Base-by-base conservation (phyloP, 1,284 basidiomycete species). In the Sparassis latifolia region DNA sequence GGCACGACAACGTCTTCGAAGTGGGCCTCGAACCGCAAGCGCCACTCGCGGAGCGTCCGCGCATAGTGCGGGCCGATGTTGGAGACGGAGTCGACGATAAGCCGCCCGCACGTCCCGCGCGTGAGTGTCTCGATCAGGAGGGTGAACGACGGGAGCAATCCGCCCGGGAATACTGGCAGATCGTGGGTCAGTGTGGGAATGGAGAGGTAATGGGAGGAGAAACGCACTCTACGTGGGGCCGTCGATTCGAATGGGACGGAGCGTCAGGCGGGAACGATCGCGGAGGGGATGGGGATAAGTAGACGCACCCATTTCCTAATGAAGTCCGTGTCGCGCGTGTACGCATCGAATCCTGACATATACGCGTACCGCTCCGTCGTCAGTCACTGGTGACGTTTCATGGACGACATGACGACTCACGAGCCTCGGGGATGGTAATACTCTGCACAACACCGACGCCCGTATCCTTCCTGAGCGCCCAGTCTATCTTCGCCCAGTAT, bases 1-100 rank as follows among this genome's bases (percentile, higher is more conserved):
- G 83, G 82, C 1, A 76, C 73, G 49, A 91, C 80, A 40, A 78
- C 72, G 3, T 66, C 67, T 40, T 86, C 79, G 62, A 89, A 92
- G n/a, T 65, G 64, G n/a, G 69, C 66, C 46, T 79, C 68, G 68
- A 91, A 92, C 3, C 85, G 73, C 29, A 69, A 61, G 20, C 82
- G 72, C 89, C 89, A 92, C 69, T 90, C 87, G n/a, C 88, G 74
- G n/a, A 92, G 73, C 4, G 89, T 91, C 3, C 88, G 77, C 2
- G 87, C 79, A 64, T 92, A 92, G 65, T 92, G 86, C 31, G 83
- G 82, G 31, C 88, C 89, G 57, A 91, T 90, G 67, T 89, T 90
- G n/a, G 75, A 75, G 4, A 89, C 73, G 12, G 81, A 82, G 56
- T 91, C 89, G 37, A 89, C 76, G 29, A 86, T 70, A 33, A 91